Evolutionary conservation across 768 basidiomycete species (phyloP).

Genomic region (Collybia nuda): DNA sequence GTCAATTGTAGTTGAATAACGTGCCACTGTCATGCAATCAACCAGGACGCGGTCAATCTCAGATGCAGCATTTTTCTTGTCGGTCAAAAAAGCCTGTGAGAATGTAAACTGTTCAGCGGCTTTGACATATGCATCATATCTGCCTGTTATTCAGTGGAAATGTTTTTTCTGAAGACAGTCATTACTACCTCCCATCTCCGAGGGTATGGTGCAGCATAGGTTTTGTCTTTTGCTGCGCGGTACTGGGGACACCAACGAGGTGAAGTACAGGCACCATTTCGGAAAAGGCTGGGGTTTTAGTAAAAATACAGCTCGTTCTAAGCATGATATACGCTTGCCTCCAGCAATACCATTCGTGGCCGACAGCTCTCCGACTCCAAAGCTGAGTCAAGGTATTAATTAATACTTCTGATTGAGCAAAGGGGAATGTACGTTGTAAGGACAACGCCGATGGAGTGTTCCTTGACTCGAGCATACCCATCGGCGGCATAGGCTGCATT

Average conservation of each 20-base stretch:
- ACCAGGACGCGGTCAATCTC: constrained; percentile 81
- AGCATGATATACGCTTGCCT: constrained; percentile 33
- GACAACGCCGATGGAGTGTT: constrained; percentile 67
- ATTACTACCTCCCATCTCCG: constrained; percentile 68
- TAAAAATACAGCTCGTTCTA: background rate
- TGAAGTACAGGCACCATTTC: constrained; percentile 92
- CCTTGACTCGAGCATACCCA: constrained; percentile 89
- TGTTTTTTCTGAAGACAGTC: background rate
- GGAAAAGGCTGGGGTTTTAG: constrained; percentile 54
- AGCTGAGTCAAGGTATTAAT: constrained; percentile 37
- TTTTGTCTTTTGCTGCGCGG: constrained; percentile 64
- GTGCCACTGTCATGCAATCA: constrained; percentile 59
- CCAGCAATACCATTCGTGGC: constrained; percentile 86
- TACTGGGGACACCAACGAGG: constrained; percentile 82
- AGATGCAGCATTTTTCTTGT: constrained; percentile 52
- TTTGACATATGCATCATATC: constrained; percentile 78
- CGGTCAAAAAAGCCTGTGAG: constrained; percentile 60
- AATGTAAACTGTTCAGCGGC: constrained; percentile 76
- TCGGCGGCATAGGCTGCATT: constrained; percentile 92
- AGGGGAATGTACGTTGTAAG: constrained; percentile 63
- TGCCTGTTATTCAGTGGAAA: constrained; percentile 17
- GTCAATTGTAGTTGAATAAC: constrained; percentile 5
- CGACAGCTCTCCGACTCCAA: constrained; percentile 92
- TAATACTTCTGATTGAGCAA: background rate
- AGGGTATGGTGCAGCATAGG: constrained; percentile 88